These are phyloP conservation scores for Pyrenophora tritici-repentis DNA, from an alignment of 2,329 filamentous ascomycete species.

Conservation along the genomic window DNA sequence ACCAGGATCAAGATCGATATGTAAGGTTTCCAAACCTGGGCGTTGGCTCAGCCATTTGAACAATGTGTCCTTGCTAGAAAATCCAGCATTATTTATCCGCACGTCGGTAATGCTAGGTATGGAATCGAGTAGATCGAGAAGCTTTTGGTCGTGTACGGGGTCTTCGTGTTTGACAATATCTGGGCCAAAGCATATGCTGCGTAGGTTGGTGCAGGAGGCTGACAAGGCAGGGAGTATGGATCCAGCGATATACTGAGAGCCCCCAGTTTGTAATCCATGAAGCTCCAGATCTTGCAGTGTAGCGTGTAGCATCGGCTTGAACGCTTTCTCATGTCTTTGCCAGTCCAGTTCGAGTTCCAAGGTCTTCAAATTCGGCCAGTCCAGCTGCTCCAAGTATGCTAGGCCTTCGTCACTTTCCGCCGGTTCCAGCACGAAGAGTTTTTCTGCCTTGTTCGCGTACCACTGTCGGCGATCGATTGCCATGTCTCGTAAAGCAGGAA, in stretches of 20 bases:
- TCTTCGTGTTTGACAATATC: slow-evolving; percentile 25
- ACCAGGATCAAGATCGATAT: slow-evolving; percentile 41
- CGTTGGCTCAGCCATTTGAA: slow-evolving; percentile 36
- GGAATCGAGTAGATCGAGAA: slow-evolving; percentile 28
- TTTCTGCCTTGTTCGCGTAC: slow-evolving; percentile 41
- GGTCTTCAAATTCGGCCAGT: slow-evolving; percentile 37
- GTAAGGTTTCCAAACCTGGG: slow-evolving; percentile 29
- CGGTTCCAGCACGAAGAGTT: slow-evolving; percentile 29
- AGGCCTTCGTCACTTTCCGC: slow-evolving; percentile 20
- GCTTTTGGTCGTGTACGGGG: slow-evolving; percentile 26
- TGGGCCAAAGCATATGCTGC: slow-evolving; percentile 34
- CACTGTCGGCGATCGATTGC: slow-evolving; percentile 28
- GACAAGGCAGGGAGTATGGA: slow-evolving; percentile 31
- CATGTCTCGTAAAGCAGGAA: slow-evolving; percentile 34
- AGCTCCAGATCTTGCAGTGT: slow-evolving; percentile 35
- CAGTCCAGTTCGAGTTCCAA: slow-evolving; percentile 41
- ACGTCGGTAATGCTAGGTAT: slow-evolving; percentile 27
- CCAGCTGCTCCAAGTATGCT: slow-evolving; percentile 31
- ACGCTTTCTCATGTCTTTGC: slow-evolving; percentile 21
- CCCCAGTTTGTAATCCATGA: slow-evolving; percentile 30
- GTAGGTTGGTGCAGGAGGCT: slow-evolving; percentile 26
- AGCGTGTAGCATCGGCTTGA: slow-evolving; percentile 30
- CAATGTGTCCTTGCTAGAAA: slow-evolving; percentile 32
- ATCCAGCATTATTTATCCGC: slow-evolving; percentile 29
- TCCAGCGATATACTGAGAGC: slow-evolving; percentile 27